phyloP scores from a whole-genome alignment of 257 asterid genomes.

The Penstemon newberryi region DNA sequence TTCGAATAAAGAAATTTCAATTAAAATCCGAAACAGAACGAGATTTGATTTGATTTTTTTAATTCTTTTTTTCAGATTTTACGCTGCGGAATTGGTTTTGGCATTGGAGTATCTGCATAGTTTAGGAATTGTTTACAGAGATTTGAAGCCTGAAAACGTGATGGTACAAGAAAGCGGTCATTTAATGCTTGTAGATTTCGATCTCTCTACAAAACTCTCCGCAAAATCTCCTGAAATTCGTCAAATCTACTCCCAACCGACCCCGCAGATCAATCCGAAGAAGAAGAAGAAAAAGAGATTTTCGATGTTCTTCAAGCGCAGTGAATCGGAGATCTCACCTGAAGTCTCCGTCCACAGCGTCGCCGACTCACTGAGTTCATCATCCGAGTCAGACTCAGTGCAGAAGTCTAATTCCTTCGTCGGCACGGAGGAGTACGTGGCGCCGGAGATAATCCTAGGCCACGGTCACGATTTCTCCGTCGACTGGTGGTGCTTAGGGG shows the following conservation, averaged over 20 bases:
- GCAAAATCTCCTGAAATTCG: constrained; percentile 47
- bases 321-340: constrained; percentile 50
- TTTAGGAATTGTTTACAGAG: constrained; percentile 80
- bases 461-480: constrained; percentile 92
- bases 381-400: constrained; percentile 39
- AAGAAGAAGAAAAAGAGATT: constrained; percentile 36
- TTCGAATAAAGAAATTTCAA: no score
- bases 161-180: constrained; percentile 91
- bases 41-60: background rate
- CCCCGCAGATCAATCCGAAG: constrained; percentile 11
- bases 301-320: constrained; percentile 30
- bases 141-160: constrained; percentile 93
- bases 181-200: constrained; percentile 87
- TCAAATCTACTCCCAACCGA: constrained; percentile 29
- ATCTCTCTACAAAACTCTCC: constrained; percentile 76
- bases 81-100: constrained; percentile 85
- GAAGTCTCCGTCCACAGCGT: constrained; percentile 43
- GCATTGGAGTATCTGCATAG: constrained; percentile 84
- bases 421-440: constrained; percentile 93
- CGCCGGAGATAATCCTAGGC: constrained; percentile 84
- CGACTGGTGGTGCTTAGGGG: constrained; percentile 96
- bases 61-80: constrained; percentile 51
- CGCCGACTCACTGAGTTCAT: constrained; percentile 30
- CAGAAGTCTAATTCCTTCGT: constrained; percentile 90
- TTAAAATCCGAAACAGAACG: background rate